A percentile compares a stretch with the other conserved stretches of the same genome.
These are phyloP conservation scores for Metarhizium robertsii DNA, from an alignment of 2,329 filamentous ascomycete species.

Conservation along the genomic window DNA sequence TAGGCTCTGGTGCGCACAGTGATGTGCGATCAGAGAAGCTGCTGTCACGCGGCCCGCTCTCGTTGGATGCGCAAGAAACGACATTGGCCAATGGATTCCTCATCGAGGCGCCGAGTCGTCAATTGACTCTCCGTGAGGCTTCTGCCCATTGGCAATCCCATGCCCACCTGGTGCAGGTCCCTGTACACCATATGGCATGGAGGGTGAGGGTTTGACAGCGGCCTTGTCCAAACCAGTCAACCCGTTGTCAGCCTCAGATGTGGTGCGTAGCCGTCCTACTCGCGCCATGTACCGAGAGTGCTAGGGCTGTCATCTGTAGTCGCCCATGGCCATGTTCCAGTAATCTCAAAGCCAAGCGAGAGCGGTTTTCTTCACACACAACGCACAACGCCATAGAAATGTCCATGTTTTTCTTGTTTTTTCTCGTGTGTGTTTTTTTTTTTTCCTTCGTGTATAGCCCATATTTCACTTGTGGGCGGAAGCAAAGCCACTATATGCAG, in stretches of 20 bases:
- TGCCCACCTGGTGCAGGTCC: neutral
- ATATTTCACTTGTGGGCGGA: neutral
- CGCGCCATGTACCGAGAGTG: neutral
- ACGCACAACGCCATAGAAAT: neutral
- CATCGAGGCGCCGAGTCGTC: neutral
- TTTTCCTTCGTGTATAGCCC: no score
- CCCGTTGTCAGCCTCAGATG: no score
- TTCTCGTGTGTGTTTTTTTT: no score
- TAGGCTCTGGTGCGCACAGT: neutral
- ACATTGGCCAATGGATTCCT: constrained; percentile 3
- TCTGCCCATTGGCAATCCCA: neutral
- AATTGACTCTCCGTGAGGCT: neutral
- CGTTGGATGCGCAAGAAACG: neutral
- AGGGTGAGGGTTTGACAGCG: no score
- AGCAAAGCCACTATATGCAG: neutral
- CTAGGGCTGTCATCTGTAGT: neutral
- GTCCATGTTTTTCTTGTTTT: neutral
- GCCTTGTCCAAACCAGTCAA: no score
- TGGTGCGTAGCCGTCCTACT: neutral
- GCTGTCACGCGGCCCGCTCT: constrained; percentile 2
- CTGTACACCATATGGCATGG: neutral
- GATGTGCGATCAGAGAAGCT: neutral
- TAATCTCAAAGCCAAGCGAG: neutral
- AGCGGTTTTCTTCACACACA: neutral
- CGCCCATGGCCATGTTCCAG: neutral